Conservation (phyloP, 345 rosid species). For the Camelina hispida region DNA sequence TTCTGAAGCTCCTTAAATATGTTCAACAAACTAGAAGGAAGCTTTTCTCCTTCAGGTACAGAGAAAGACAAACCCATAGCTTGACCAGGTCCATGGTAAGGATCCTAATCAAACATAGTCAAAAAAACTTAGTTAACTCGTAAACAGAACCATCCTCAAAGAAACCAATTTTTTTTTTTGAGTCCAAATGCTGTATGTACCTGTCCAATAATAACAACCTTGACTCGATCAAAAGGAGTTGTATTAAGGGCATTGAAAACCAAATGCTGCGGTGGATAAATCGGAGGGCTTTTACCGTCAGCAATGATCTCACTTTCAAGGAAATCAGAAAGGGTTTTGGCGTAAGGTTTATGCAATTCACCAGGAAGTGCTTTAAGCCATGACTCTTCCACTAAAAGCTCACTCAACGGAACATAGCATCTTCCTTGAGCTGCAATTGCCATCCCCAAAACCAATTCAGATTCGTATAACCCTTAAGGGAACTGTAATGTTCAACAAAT, state of each 20-base stretch:
- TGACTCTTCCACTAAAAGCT: constrained; percentile 85
- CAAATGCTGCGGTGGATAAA: constrained; percentile 82
- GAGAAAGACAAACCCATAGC: constrained; percentile 99
- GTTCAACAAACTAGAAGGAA: constrained; percentile 85
- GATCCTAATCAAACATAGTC: constrained; percentile 53
- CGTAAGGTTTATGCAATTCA: constrained; percentile 74
- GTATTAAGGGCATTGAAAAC: constrained; percentile 85
- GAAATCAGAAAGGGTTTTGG: constrained; percentile 59
- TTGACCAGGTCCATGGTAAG: constrained; percentile 96
- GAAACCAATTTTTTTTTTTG: constrained; percentile 4
- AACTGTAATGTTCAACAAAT: not conserved
- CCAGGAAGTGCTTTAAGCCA: constrained; percentile 77
- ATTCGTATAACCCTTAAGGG: not conserved
- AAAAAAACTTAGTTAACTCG: constrained; percentile 2
- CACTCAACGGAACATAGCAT: constrained; percentile 63
- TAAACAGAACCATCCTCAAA: not conserved
- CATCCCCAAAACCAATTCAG: constrained; percentile 19
- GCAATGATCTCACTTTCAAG: constrained; percentile 59
- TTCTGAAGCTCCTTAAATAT: constrained; percentile 87
- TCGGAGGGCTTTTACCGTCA: constrained; percentile 37
- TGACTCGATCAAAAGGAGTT: constrained; percentile 75
- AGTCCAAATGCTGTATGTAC: constrained; percentile 40
- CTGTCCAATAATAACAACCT: constrained; percentile 92
- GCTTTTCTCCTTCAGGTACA: constrained; percentile 77
- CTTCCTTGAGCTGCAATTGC: constrained; percentile 44